A percentile compares a stretch with the other conserved stretches of the same genome.
phyloP scores from a whole-genome alignment of 495 filamentous ascomycete genomes.

The Margaritispora aquatica region DNA sequence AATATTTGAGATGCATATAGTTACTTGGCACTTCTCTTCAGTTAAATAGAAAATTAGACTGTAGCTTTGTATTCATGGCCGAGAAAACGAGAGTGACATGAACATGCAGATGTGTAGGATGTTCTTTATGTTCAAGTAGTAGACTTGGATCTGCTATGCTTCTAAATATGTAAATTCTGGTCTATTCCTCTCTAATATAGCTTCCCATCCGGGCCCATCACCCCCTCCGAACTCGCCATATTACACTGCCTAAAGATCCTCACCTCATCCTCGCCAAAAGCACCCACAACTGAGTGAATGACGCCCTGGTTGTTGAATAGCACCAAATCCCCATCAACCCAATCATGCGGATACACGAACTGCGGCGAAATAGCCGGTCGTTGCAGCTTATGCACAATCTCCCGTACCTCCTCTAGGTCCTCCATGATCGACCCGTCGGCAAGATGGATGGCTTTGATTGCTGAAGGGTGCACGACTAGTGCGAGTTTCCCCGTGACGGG shows the following conservation, averaged over 20 bases:
- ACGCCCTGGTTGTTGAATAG: slow-evolving; percentile 68
- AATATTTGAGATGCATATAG: too few relatives aligned
- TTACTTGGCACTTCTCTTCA: too few relatives aligned
- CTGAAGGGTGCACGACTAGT: slow-evolving; percentile 61
- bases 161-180: background rate
- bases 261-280: slow-evolving; percentile 62
- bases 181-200: slow-evolving; percentile 4
- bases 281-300: slow-evolving; percentile 64
- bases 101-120: too few relatives aligned
- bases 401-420: slow-evolving; percentile 53
- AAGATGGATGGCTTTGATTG: slow-evolving; percentile 56
- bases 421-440: slow-evolving; percentile 57
- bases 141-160: too few relatives aligned
- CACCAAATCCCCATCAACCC: slow-evolving; percentile 65
- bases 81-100: too few relatives aligned
- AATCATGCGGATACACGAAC: slow-evolving; percentile 65
- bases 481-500: slow-evolving; percentile 57
- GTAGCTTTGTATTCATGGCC: too few relatives aligned
- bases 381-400: slow-evolving; percentile 59
- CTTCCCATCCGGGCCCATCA: slow-evolving; percentile 35
- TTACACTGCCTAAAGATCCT: slow-evolving; percentile 71
- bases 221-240: slow-evolving; percentile 52
- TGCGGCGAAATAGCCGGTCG: slow-evolving; percentile 59
- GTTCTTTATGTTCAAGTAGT: background rate
- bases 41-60: too few relatives aligned